Evolutionary conservation across 2,329 filamentous ascomycete species (phyloP).

Genomic region (Raffaelea arxii): DNA sequence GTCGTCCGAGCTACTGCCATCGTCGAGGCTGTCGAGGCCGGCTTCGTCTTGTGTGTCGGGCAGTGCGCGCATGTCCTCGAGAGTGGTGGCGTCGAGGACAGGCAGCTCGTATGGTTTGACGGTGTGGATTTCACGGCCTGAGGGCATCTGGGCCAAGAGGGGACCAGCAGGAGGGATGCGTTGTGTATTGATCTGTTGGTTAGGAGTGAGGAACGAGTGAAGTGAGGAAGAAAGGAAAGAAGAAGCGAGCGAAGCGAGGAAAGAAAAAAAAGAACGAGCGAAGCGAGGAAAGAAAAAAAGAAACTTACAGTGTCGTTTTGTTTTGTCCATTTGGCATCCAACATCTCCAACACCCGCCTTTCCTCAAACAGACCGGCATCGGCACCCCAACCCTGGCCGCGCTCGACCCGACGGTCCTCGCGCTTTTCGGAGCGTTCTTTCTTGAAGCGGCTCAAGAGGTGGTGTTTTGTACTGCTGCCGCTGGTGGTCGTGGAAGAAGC

Average conservation of each 20-base stretch:
- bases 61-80: constrained; percentile 52
- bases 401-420: constrained; percentile 72
- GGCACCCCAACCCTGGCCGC: constrained; percentile 62
- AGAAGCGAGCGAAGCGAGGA: not conserved
- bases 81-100: constrained; percentile 49
- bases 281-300: not conserved
- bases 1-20: constrained; percentile 31
- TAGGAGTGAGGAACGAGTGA: not conserved
- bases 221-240: not conserved
- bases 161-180: constrained; percentile 60
- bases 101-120: constrained; percentile 60
- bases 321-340: constrained; percentile 83
- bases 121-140: constrained; percentile 75
- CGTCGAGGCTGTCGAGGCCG: constrained; percentile 23
- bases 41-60: constrained; percentile 36
- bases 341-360: constrained; percentile 71
- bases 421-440: constrained; percentile 67
- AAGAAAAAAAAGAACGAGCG: not conserved
- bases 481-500: not conserved
- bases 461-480: constrained; percentile 31
- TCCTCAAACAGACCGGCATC: constrained; percentile 84
- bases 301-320: constrained; percentile 76
- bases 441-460: constrained; percentile 54
- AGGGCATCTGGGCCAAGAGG: constrained; percentile 71
- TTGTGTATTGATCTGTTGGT: constrained; percentile 65